Conservation (phyloP, 495 filamentous ascomycete species). For the Trichocladium uniseriatum region DNA sequence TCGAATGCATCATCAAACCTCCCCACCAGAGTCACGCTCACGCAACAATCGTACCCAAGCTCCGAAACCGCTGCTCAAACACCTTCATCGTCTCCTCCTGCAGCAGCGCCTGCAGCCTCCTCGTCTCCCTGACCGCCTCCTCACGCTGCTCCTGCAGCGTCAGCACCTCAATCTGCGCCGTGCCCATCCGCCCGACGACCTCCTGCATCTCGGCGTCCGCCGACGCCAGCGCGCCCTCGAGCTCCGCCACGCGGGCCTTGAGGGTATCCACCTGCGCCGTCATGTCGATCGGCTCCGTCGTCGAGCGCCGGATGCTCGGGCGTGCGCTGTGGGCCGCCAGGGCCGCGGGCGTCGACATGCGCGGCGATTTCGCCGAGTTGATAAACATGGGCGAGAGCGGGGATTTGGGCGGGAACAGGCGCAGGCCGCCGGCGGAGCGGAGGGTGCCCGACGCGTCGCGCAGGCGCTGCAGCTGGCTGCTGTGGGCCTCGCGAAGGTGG, state of each 20-base stretch:
- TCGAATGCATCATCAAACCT: neutral
- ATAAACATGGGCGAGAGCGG: slow-evolving; percentile 57
- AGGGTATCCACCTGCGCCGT: slow-evolving; percentile 62
- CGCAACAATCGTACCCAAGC: neutral
- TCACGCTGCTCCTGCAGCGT: slow-evolving; percentile 87
- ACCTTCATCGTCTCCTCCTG: slow-evolving; percentile 39
- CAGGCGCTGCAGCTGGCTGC: slow-evolving; percentile 65
- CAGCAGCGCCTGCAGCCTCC: slow-evolving; percentile 54
- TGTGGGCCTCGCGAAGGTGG: slow-evolving; percentile 66
- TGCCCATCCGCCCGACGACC: slow-evolving; percentile 84
- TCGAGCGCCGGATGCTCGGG: slow-evolving; percentile 26
- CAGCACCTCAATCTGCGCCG: slow-evolving; percentile 88
- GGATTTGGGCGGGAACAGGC: slow-evolving; percentile 42
- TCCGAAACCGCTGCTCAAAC: slow-evolving; percentile 39
- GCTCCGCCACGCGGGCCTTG: slow-evolving; percentile 53
- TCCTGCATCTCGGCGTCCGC: slow-evolving; percentile 92
- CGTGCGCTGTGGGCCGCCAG: slow-evolving; percentile 1
- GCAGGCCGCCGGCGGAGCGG: slow-evolving; percentile 24
- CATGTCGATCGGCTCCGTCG: slow-evolving; percentile 36
- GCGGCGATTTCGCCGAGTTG: neutral
- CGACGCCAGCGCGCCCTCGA: slow-evolving; percentile 71
- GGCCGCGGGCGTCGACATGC: slow-evolving; percentile 29
- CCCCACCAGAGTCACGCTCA: neutral
- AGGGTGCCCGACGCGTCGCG: slow-evolving; percentile 38
- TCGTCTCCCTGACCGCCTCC: slow-evolving; percentile 73